A percentile compares a stretch with the other conserved stretches of the same genome.
phyloP scores from a whole-genome alignment of 208 protist species.

The Porcisia deanei region DNA sequence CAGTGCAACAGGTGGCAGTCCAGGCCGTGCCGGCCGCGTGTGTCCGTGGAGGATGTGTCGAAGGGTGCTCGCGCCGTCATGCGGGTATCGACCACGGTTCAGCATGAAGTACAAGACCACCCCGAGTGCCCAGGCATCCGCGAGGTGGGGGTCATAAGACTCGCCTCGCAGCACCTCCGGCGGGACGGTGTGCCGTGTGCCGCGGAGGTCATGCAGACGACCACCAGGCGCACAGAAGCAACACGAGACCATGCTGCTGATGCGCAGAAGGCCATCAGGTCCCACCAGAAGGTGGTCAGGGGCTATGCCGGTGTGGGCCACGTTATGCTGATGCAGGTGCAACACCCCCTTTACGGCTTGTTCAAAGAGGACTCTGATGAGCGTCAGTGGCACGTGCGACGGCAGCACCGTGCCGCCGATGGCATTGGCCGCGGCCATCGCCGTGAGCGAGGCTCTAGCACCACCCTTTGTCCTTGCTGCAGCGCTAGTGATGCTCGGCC shows the following conservation, averaged over 20 bases:
- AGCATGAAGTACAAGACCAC: constrained; percentile 90
- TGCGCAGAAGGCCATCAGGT: constrained; percentile 57
- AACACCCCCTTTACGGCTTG: constrained; percentile 71
- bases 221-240: constrained; percentile 53
- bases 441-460: background rate
- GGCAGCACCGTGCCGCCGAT: background rate
- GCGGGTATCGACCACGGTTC: constrained; percentile 79
- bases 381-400: constrained; percentile 16
- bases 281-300: constrained; percentile 87
- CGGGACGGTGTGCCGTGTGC: constrained; percentile 84
- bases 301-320: constrained; percentile 82
- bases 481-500: background rate
- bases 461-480: background rate
- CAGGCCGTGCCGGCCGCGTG: constrained; percentile 46
- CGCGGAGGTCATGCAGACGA: constrained; percentile 57
- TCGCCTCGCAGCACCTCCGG: constrained; percentile 74
- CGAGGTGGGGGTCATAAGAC: constrained; percentile 77
- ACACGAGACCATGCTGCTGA: constrained; percentile 78
- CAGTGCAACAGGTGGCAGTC: constrained; percentile 45
- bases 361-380: constrained; percentile 52
- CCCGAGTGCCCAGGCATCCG: constrained; percentile 83
- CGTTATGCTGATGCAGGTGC: constrained; percentile 73
- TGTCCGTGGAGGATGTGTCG: constrained; percentile 78
- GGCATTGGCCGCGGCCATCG: constrained; percentile 1
- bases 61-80: constrained; percentile 89